These are phyloP conservation scores for Cordyceps cateniannulata DNA, from an alignment of 2,329 filamentous ascomycete genomes.

Conservation along the genomic window DNA sequence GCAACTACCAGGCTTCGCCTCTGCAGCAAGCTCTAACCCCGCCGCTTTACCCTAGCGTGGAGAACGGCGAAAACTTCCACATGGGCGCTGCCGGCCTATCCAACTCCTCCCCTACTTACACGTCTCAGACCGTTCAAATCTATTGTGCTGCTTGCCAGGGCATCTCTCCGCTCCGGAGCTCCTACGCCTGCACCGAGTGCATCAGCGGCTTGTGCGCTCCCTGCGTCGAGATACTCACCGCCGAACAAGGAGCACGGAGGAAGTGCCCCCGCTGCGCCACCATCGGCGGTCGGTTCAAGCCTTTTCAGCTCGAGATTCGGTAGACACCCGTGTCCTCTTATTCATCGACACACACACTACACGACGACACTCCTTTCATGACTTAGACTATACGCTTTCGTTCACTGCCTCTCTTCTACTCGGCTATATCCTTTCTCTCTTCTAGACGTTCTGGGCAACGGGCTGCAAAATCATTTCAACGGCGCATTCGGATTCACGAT, in stretches of 20 bases:
- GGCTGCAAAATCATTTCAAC: constrained; percentile 14
- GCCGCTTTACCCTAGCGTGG: constrained; percentile 75
- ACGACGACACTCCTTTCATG: constrained; percentile 4
- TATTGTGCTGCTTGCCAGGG: constrained; percentile 86
- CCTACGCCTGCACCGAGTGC: constrained; percentile 92
- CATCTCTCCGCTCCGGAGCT: constrained; percentile 70
- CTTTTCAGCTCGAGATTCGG: constrained; percentile 76
- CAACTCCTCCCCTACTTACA: constrained; percentile 67
- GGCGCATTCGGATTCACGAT: constrained; percentile 21
- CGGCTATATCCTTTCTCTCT: neutral
- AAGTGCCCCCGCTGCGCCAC: constrained; percentile 76
- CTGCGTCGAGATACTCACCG: constrained; percentile 76
- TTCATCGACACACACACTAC: neutral
- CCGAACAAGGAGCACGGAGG: constrained; percentile 66
- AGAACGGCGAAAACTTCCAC: constrained; percentile 66
- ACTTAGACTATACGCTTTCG: neutral
- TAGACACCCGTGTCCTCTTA: constrained; percentile 31
- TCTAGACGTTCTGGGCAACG: constrained; percentile 11
- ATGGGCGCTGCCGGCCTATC: constrained; percentile 59
- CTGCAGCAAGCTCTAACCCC: constrained; percentile 87
- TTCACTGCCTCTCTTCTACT: neutral
- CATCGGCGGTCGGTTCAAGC: constrained; percentile 74
- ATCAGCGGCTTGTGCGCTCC: constrained; percentile 87
- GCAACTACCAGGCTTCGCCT: constrained; percentile 79
- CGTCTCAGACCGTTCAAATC: constrained; percentile 73